Percentiles rank a stretch among this genome's conserved stretches.
Conservation (phyloP, 306 rosid genomes). For the Biancaea sappan region DNA sequence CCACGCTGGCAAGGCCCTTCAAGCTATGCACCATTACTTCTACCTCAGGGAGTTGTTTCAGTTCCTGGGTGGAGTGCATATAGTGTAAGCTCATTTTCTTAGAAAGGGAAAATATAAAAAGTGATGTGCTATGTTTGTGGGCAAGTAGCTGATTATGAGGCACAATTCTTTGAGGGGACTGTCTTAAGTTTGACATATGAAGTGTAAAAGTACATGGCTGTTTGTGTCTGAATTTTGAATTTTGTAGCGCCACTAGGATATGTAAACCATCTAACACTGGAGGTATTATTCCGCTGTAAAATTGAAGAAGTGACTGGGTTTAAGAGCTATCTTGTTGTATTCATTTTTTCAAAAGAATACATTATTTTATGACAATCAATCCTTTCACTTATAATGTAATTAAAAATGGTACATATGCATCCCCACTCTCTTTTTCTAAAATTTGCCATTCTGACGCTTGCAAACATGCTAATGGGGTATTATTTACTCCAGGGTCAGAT, state of each 20-base stretch:
- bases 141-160: conserved; percentile 22
- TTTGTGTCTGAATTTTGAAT: conserved; percentile 16
- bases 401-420: conserved; percentile 25
- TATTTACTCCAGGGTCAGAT: conserved; percentile 79
- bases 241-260: neutral
- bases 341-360: conserved; percentile 1
- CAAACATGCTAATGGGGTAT: conserved; percentile 34
- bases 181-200: conserved; percentile 1
- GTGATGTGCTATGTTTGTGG: conserved; percentile 19
- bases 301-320: conserved; percentile 1
- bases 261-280: conserved; percentile 3
- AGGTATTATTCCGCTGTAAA: conserved; percentile 16
- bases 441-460: conserved; percentile 28
- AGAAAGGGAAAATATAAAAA: conserved; percentile 17
- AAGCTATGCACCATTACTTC: conserved; percentile 79
- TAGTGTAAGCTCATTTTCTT: conserved; percentile 64
- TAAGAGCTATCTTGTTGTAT: conserved; percentile 19
- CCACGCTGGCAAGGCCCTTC: conserved; percentile 99
- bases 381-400: neutral
- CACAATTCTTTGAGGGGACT: neutral
- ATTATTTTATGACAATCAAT: conserved; percentile 6
- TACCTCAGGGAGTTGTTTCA: conserved; percentile 95
- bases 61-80: conserved; percentile 93
- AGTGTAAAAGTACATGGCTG: conserved; percentile 3
- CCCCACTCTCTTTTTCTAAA: conserved; percentile 7